phyloP scores from a whole-genome alignment of 179 eudicot genomes.

The Actinidia chinensis region DNA sequence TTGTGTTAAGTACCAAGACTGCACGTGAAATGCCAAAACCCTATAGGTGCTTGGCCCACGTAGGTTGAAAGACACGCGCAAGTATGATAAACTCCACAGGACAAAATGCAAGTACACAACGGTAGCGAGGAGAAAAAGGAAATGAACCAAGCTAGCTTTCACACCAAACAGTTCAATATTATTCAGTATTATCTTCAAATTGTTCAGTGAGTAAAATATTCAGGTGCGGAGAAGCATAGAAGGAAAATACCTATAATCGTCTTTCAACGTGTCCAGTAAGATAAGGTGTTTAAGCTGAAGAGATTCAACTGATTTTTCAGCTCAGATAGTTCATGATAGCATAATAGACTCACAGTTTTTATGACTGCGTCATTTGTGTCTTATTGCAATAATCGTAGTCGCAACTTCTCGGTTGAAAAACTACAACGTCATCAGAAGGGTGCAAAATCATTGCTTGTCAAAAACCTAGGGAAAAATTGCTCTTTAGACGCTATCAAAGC shows the following conservation, averaged over 20 bases:
- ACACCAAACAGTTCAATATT: too few species aligned
- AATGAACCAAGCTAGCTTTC: too few species aligned
- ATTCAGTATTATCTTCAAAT: too few species aligned
- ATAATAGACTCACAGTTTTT: slow-evolving; percentile 80
- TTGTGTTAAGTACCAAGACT: too few species aligned
- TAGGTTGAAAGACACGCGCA: too few species aligned
- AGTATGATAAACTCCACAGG: too few species aligned
- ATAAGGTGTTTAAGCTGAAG: slow-evolving; percentile 69
- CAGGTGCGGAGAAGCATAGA: background rate
- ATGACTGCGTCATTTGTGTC: slow-evolving; percentile 62
- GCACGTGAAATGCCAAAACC: too few species aligned
- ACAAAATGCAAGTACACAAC: too few species aligned
- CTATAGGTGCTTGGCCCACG: too few species aligned
- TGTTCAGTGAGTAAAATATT: too few species aligned
- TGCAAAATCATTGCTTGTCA: slow-evolving; percentile 57
- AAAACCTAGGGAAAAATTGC: slow-evolving; percentile 72
- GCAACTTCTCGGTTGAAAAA: slow-evolving; percentile 85
- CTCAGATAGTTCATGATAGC: slow-evolving; percentile 74
- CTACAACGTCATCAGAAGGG: slow-evolving; percentile 73
- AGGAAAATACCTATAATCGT: slow-evolving; percentile 67
- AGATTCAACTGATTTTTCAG: slow-evolving; percentile 64
- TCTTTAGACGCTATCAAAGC: slow-evolving; percentile 85
- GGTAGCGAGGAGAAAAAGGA: too few species aligned
- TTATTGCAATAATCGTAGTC: slow-evolving; percentile 66
- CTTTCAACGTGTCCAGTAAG: slow-evolving; percentile 70